Base-by-base conservation (phyloP, 2,329 filamentous ascomycete species). In the Colletotrichum australisinense region DNA sequence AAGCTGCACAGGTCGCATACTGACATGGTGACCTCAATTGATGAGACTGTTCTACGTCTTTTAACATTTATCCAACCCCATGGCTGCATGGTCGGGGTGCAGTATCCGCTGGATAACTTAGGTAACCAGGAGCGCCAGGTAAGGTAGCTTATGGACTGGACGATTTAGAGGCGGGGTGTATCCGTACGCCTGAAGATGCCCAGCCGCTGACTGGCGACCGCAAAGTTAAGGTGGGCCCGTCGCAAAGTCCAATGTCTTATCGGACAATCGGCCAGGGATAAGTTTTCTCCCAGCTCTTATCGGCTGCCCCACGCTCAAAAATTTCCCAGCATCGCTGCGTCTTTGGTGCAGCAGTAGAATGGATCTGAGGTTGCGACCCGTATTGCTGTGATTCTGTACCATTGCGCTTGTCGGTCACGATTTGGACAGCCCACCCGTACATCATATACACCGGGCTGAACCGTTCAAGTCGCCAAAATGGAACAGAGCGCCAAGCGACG, bases 401-500 rank as follows among this genome's bases (percentile, higher is more conserved):
- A 49, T 62, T 63, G 46, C 56, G 49, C 68, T 63, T 32, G 65
- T 59, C 53, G 30, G 42, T 42, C 65, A 58, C 65, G 38, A 64
- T 59, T 59, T 24, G 22, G 56, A 32, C 52, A 42, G 52, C 59
- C 58, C 55, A 26, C 52, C 63, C 46, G n/a, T 32, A 58, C 69
- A 24, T 30, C 28, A 49, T 16, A 16, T 16, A 49, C 14, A 5
- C 7, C 46, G 56, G 46, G 56, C 35, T 55, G 49, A 35, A 19
- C 19, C 14, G 38, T 28, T 67, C 28, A 63, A 74, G 30, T n/a
- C 24, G 38, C 26, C 32, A 73, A 22, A 52, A 88, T 89, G 87
- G 86, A 88, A 75, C 82, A 81, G 28, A 84, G 78, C 70, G 83
- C 84, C 24, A 88, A 89, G 78, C 82, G 87, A 72, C 85, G 87